Percentiles rank a stretch among this genome's conserved stretches.
Conservation (phyloP, 2,329 filamentous ascomycete genomes). For the Neofusicoccum ribis region DNA sequence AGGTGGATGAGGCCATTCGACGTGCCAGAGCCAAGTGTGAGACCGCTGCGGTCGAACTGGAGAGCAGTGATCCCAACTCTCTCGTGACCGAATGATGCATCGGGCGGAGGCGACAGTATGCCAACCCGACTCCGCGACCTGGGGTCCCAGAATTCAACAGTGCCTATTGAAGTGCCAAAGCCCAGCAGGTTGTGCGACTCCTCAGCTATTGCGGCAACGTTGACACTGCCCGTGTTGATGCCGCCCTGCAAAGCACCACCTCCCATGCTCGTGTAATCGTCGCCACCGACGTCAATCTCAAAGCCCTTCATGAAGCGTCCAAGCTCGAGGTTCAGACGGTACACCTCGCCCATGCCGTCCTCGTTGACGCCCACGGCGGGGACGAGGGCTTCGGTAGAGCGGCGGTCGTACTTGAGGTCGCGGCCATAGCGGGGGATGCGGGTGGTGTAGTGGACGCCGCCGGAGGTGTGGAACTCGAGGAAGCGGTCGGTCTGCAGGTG, state of each 20-base stretch:
- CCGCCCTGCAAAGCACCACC: conserved; percentile 82
- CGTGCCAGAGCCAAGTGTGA: conserved; percentile 84
- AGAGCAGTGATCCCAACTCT: conserved; percentile 76
- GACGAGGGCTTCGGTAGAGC: conserved; percentile 80
- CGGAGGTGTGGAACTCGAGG: conserved; percentile 89
- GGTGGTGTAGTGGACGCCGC: conserved; percentile 84
- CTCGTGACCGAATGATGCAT: conserved; percentile 33
- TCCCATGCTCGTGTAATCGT: conserved; percentile 67
- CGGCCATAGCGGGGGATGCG: conserved; percentile 90
- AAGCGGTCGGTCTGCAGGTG: conserved; percentile 90
- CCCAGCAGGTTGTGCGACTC: conserved; percentile 85
- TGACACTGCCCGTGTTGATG: conserved; percentile 81
- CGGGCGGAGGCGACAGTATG: conserved; percentile 62
- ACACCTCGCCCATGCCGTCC: conserved; percentile 88
- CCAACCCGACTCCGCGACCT: conserved; percentile 80
- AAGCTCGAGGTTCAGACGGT: conserved; percentile 84
- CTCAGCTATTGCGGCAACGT: conserved; percentile 83
- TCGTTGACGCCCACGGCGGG: conserved; percentile 84
- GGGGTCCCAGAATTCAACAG: conserved; percentile 95
- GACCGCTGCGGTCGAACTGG: conserved; percentile 78
- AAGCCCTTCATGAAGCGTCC: conserved; percentile 95
- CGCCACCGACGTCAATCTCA: conserved; percentile 83
- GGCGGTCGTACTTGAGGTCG: conserved; percentile 80
- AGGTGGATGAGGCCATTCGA: conserved; percentile 84
- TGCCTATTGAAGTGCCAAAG: conserved; percentile 93